phyloP scores from a whole-genome alignment of 192 early-diverging fungal genomes.

The Mortierella alpina region DNA sequence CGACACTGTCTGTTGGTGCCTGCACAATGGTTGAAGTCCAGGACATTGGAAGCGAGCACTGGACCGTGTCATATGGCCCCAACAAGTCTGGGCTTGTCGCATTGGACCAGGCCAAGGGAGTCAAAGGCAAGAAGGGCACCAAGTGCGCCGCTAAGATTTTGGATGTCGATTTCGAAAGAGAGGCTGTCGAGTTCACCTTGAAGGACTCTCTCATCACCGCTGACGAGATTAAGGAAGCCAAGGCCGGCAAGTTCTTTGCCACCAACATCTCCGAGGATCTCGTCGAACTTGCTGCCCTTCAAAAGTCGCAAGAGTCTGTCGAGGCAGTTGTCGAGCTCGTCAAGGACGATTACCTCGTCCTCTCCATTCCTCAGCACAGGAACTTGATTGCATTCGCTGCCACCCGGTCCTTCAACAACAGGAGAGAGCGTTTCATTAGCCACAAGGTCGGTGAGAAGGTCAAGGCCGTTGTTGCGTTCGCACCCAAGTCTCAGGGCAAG shows the following conservation, averaged over 20 bases:
- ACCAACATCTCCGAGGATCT: constrained; percentile 28
- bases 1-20: constrained; percentile 48
- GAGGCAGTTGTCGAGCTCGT: constrained; percentile 77
- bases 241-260: constrained; percentile 22
- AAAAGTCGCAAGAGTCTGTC: constrained; percentile 49
- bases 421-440: constrained; percentile 69
- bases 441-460: constrained; percentile 70
- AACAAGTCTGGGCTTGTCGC: constrained; percentile 69
- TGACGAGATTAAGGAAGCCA: constrained; percentile 31
- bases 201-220: constrained; percentile 49
- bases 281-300: constrained; percentile 31
- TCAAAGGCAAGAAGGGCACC: constrained; percentile 60
- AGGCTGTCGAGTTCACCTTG: constrained; percentile 73
- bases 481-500: constrained; percentile 42
- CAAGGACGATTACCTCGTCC: constrained; percentile 83
- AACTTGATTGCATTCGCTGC: constrained; percentile 68
- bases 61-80: constrained; percentile 53
- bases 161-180: constrained; percentile 75
- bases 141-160: constrained; percentile 68
- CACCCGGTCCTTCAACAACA: constrained; percentile 69
- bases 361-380: constrained; percentile 68
- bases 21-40: constrained; percentile 63
- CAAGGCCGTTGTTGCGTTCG: constrained; percentile 56
- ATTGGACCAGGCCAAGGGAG: constrained; percentile 64
- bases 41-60: constrained; percentile 58